Percentiles rank a stretch among this genome's conserved stretches.
Evolutionary conservation across 1,139 yeast genomes (phyloP).

Genomic region (Sporopachydermia cereana): DNA sequence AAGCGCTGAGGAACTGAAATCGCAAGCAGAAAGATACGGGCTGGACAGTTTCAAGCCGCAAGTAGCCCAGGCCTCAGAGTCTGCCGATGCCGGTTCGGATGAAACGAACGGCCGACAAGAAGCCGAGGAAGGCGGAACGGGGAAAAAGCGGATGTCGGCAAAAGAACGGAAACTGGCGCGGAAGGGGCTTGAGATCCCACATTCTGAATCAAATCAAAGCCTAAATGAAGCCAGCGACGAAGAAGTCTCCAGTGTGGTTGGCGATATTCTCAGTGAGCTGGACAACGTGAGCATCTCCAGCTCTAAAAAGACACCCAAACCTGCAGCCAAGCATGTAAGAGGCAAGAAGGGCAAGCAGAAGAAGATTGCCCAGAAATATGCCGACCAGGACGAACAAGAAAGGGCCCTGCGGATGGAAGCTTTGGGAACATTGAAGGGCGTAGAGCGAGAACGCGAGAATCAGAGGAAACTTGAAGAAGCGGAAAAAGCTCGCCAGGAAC

Average conservation of each 20-base stretch:
- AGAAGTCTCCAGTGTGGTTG: conserved; percentile 9
- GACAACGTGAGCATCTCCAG: conserved; percentile 11
- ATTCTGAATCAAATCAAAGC: conserved; percentile 8
- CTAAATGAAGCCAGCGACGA: conserved; percentile 9
- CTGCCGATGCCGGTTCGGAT: conserved; percentile 13
- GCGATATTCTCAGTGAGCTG: conserved; percentile 14
- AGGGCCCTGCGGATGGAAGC: conserved; percentile 61
- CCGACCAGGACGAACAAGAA: conserved; percentile 88
- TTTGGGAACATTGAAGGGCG: conserved; percentile 70
- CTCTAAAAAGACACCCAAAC: conserved; percentile 1
- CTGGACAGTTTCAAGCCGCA: conserved; percentile 8
- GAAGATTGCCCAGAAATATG: conserved; percentile 74
- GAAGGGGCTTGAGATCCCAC: conserved; percentile 10
- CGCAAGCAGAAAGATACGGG: conserved; percentile 10
- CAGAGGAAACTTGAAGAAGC: conserved; percentile 13
- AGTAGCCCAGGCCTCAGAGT: conserved; percentile 14
- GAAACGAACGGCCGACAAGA: conserved; percentile 12
- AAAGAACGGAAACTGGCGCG: conserved; percentile 9
- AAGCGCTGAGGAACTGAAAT: conserved; percentile 10
- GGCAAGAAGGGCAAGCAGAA: conserved; percentile 80
- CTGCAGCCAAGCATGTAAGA: conserved; percentile 35
- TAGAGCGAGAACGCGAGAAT: conserved; percentile 30
- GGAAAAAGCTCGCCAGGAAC: conserved; percentile 19
- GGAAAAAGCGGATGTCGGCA: conserved; percentile 10
- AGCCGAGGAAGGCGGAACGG: conserved; percentile 10